A percentile compares a stretch with the other conserved stretches of the same genome.
phyloP scores from a whole-genome alignment of 2,329 filamentous ascomycete genomes.

The Orbilia quercus region DNA sequence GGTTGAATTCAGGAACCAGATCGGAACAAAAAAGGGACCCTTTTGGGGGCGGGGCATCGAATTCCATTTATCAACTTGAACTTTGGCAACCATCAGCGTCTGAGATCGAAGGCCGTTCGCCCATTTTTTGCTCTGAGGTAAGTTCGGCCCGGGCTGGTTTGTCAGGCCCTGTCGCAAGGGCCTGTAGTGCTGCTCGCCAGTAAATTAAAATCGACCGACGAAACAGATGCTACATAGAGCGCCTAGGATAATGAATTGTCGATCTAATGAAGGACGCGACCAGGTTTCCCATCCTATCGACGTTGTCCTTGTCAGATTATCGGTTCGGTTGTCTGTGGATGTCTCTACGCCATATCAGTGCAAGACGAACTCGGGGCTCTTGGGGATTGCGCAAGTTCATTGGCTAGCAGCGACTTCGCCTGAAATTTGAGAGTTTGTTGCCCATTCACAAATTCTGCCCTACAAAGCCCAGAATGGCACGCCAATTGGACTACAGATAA shows the following conservation, averaged over 20 bases:
- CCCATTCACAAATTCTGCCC: constrained; percentile 14
- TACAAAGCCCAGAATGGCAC: constrained; percentile 3
- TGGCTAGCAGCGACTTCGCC: constrained; percentile 30
- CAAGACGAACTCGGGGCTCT: constrained; percentile 13
- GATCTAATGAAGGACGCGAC: constrained; percentile 43
- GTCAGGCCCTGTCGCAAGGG: constrained; percentile 56
- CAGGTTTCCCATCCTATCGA: constrained; percentile 52
- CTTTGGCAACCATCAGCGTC: constrained; percentile 29
- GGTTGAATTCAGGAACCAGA: constrained; percentile 48
- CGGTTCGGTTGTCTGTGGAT: constrained; percentile 28
- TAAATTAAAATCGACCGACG: constrained; percentile 49
- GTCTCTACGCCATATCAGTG: constrained; percentile 39
- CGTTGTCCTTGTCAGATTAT: constrained; percentile 32
- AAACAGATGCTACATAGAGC: constrained; percentile 37
- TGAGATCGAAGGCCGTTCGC: constrained; percentile 26
- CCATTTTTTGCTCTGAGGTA: constrained; percentile 36
- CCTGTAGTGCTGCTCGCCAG: constrained; percentile 27
- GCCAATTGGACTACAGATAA: constrained; percentile 14
- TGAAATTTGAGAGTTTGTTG: constrained; percentile 31
- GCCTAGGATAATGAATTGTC: constrained; percentile 54
- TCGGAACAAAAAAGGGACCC: constrained; percentile 50
- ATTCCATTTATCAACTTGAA: constrained; percentile 54
- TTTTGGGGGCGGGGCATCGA: constrained; percentile 49
- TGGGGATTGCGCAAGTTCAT: constrained; percentile 10
- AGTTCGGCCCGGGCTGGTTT: constrained; percentile 49